These are phyloP conservation scores for Gracilaria gracilis DNA, from an alignment of 23 red algal genomes.

Conservation along the genomic window DNA sequence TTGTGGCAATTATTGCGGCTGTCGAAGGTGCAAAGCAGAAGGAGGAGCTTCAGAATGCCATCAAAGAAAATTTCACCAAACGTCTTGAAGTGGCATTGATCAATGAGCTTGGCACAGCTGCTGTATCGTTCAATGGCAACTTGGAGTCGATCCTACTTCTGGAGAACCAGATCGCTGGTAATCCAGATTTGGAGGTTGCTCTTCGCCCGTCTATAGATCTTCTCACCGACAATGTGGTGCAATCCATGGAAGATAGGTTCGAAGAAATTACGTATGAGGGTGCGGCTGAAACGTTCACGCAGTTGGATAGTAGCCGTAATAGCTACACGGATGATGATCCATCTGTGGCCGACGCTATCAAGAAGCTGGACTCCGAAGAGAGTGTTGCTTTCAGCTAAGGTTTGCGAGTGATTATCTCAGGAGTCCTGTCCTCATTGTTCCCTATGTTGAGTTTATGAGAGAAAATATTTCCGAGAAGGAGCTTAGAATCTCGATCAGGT, in stretches of 20 bases:
- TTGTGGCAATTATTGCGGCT: not conserved
- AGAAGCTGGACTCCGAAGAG: not conserved
- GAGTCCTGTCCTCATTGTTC: no score
- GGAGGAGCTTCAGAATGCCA: not conserved
- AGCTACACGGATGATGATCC: constrained; percentile 1
- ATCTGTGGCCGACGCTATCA: not conserved
- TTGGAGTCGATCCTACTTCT: not conserved
- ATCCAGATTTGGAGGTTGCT: not conserved
- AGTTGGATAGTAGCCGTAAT: not conserved
- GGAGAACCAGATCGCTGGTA: not conserved
- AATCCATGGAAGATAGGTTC: not conserved
- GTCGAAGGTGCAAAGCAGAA: constrained; percentile 8
- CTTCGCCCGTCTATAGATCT: constrained; percentile 9
- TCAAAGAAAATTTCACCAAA: constrained; percentile 3
- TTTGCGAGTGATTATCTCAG: no score
- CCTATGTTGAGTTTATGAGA: no score
- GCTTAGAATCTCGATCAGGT: no score
- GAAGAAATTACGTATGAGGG: not conserved
- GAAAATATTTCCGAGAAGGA: no score
- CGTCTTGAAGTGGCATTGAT: constrained; percentile 5
- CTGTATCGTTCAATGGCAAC: constrained; percentile 10
- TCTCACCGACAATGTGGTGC: not conserved
- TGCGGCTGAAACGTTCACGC: constrained; percentile 9
- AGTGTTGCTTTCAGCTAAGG: not conserved
- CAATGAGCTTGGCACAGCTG: constrained; percentile 1